Base-by-base conservation (phyloP, 2,329 filamentous ascomycete genomes). In the Cordyceps tenuipes region DNA sequence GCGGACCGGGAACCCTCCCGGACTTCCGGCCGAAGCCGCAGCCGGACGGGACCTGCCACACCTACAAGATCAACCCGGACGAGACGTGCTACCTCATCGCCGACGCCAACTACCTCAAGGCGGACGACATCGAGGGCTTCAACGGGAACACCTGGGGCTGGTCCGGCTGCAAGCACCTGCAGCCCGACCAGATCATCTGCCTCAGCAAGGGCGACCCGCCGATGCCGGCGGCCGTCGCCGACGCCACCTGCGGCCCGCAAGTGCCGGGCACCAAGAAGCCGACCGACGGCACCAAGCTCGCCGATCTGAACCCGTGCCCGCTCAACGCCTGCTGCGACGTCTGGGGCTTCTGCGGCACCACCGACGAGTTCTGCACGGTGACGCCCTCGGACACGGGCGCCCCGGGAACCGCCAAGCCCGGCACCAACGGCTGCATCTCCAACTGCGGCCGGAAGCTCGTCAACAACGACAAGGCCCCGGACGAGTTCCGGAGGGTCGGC, bases 321-420 rank as follows among this genome's bases (percentile, higher is more conserved):
- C 62, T 72, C 5, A 68, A 69, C 10, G 68, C 65, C 8, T 71
- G 68, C 60, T 70, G 70, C 62, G 65, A 75, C 61, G 66, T 70
- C 55, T 77, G 72, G 71, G 77, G 76, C 7, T 66, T 72, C 19
- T 79, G 77, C 54, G 76, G 76, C 17, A 71, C 68, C 5, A 74
- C 72, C 0, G 52, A 57, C 0, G 75, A 74, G 5, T 77, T 77
- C 62, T 79, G 76, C 64, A 64, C 57, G 12, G 43, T 61, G 9
- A 69, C 62, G 3, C 17, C 17, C 7, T 19, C 43, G 7, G 44
- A 65, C 19, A 73, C 67, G 0, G 73, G 72, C 2, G 65, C 65
- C 0, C 76, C 74, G 1, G 75, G 76, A 6, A 76, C 74, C 2
- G 66, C 71, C 2, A 57, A 62, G 13, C 64, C 64, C 7, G 65